phyloP scores from a whole-genome alignment of 129 eudicot species.

The Tanacetum coccineum region DNA sequence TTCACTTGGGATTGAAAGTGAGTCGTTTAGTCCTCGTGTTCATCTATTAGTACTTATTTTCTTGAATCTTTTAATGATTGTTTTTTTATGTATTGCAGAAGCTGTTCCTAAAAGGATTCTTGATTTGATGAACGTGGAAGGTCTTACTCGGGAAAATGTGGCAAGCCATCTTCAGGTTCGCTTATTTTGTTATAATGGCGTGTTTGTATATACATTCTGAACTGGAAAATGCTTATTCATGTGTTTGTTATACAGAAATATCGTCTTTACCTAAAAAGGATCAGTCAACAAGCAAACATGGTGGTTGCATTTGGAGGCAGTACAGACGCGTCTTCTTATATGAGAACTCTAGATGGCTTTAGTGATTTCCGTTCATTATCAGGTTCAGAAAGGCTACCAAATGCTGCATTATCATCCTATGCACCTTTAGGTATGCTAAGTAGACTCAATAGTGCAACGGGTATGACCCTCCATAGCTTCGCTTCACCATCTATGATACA shows the following conservation, averaged over 20 bases:
- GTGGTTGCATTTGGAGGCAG: conserved; percentile 70
- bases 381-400: conserved; percentile 47
- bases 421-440: conserved; percentile 57
- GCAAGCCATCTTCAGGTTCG: conserved; percentile 99
- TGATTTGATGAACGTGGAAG: conserved; percentile 93
- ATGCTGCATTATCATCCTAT: conserved; percentile 39
- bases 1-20: conserved; percentile 89
- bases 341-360: conserved; percentile 65
- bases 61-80: not conserved
- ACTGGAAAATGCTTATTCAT: conserved; percentile 2
- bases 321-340: conserved; percentile 55
- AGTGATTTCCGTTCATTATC: conserved; percentile 59
- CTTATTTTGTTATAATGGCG: not conserved
- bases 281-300: conserved; percentile 87
- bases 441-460: conserved; percentile 67
- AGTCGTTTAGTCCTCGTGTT: conserved; percentile 21
- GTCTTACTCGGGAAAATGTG: conserved; percentile 93
- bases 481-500: conserved; percentile 49
- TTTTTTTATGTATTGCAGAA: conserved; percentile 43
- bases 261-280: conserved; percentile 75
- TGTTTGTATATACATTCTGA: not conserved
- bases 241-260: conserved; percentile 52
- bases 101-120: conserved; percentile 98
- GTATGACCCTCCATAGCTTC: conserved; percentile 60
- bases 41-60: conserved; percentile 14